A percentile compares a stretch with the other conserved stretches of the same genome.
These are phyloP conservation scores for Microascus cirrosus DNA, from an alignment of 2,329 filamentous ascomycete genomes.

Conservation along the genomic window DNA sequence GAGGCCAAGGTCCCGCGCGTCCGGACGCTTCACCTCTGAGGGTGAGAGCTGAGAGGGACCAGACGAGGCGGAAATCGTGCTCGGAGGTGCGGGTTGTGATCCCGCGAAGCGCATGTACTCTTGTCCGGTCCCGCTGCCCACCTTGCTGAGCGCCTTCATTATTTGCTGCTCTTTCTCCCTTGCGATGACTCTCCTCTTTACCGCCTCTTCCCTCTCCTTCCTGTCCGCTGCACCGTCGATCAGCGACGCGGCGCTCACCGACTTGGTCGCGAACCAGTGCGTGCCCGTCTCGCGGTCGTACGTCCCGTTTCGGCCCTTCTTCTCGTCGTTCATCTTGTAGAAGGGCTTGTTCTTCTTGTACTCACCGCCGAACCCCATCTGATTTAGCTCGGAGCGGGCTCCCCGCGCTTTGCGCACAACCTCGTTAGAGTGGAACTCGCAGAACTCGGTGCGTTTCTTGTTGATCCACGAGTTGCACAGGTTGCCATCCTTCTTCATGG, in stretches of 20 bases:
- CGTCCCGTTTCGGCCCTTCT: slow-evolving; percentile 21
- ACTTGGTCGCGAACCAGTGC: slow-evolving; percentile 41
- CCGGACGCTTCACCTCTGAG: slow-evolving; percentile 28
- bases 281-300: slow-evolving; percentile 4
- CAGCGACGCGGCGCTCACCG: slow-evolving; percentile 45
- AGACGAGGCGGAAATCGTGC: slow-evolving; percentile 1
- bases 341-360: slow-evolving; percentile 15
- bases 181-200: slow-evolving; percentile 52
- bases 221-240: slow-evolving; percentile 54
- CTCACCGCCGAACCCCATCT: slow-evolving; percentile 37
- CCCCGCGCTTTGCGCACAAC: slow-evolving; percentile 58
- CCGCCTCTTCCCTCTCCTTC: slow-evolving; percentile 51
- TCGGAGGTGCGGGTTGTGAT: background rate
- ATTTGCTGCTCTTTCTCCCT: slow-evolving; percentile 65
- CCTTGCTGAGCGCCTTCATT: slow-evolving; percentile 52
- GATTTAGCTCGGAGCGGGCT: slow-evolving; percentile 69
- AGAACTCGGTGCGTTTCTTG: slow-evolving; percentile 75
- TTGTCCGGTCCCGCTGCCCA: slow-evolving; percentile 54
- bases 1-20: slow-evolving; percentile 26
- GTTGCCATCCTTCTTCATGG: slow-evolving; percentile 72
- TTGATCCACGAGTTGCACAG: slow-evolving; percentile 80
- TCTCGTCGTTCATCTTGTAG: slow-evolving; percentile 12
- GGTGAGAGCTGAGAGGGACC: slow-evolving; percentile 14
- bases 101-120: slow-evolving; percentile 49
- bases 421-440: slow-evolving; percentile 83